Evolutionary conservation across 208 protist genomes (phyloP), one percentile per base, ranked within the genome.

Genomic region (Crithidia brevicula): DNA sequence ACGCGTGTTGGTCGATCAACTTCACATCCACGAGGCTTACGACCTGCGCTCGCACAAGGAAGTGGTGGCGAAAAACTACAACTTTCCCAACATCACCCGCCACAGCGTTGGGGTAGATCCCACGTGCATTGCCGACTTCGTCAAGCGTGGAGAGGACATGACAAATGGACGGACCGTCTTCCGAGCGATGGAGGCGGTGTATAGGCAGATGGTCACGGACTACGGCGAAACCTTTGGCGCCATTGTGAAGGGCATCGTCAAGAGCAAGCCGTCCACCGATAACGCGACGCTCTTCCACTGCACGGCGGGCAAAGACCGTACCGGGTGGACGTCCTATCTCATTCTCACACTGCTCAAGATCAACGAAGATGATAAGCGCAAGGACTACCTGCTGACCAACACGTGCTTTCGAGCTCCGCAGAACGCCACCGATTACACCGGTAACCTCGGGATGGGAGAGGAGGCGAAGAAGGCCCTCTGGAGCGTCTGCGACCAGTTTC

Each of bases 241-340:
- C 7, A 30, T 83, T 15, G 51, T 83, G 23, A 74, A 77, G 54
- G 64, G 52, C 20, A 45, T 83, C 33, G 43, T 83, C 31, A 38
- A 49, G 22, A 38, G 46, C n/a, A 62, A 72, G 9, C 31, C 57
- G 30, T 63, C 64, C 13, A 2, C 71, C 3, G 61, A 75, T 43
- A 75, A 64, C 50, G 72, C 77, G 5, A 40, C 61, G 15, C 31
- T 82, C 40, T 53, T 86, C n/a, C 80, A 86, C 72, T 86, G 80
- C 80, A 82, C 80, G 0, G 77, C 80, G 1, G 80, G 80, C 31
- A 86, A 81, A 30, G 80, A 86, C 56, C 63, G 80, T 9, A 86
- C 76, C 18, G 76, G 80, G 11, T 64, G 76, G 50, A 50, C 60
- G 47, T 68, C 62, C 36, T 67, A 67, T 30, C 47, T 82, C 22